Conservation (phyloP, 441 rosid species). For the Aleurites moluccanus region DNA sequence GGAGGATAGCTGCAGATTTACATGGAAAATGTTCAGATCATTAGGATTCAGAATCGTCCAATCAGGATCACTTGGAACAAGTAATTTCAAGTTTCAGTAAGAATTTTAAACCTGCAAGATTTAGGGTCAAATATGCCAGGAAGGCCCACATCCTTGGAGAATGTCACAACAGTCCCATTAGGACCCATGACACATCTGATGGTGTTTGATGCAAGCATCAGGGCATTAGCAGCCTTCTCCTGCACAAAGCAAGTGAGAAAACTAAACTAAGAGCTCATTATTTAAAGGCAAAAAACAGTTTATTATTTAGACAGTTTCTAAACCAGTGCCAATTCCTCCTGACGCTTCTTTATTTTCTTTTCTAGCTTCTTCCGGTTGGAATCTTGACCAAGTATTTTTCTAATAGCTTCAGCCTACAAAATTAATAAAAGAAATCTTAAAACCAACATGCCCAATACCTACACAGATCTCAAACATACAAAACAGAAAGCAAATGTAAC, state of each 20-base stretch:
- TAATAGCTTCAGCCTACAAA: conserved; percentile 81
- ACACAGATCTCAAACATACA: neutral
- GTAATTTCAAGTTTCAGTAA: neutral
- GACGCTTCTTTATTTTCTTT: conserved; percentile 74
- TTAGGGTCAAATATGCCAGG: conserved; percentile 66
- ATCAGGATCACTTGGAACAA: neutral
- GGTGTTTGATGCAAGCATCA: conserved; percentile 44
- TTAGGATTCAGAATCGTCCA: conserved; percentile 15
- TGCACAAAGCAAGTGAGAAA: conserved; percentile 29
- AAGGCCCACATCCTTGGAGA: conserved; percentile 68
- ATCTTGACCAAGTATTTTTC: conserved; percentile 95
- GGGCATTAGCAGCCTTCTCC: conserved; percentile 78
- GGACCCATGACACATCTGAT: conserved; percentile 74
- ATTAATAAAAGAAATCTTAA: neutral
- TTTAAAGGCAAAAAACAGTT: neutral
- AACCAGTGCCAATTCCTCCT: conserved; percentile 84
- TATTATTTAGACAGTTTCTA: conserved; percentile 1
- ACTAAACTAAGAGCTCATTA: neutral
- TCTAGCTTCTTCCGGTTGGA: conserved; percentile 89
- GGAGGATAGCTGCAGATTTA: conserved; percentile 74
- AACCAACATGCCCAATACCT: neutral
- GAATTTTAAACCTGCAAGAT: conserved; percentile 46
- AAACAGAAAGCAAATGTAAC: neutral
- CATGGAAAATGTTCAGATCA: neutral
- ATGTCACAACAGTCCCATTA: conserved; percentile 71